phyloP scores from a whole-genome alignment of 73 alveolate species.

The Paraurostyla sp. region DNA sequence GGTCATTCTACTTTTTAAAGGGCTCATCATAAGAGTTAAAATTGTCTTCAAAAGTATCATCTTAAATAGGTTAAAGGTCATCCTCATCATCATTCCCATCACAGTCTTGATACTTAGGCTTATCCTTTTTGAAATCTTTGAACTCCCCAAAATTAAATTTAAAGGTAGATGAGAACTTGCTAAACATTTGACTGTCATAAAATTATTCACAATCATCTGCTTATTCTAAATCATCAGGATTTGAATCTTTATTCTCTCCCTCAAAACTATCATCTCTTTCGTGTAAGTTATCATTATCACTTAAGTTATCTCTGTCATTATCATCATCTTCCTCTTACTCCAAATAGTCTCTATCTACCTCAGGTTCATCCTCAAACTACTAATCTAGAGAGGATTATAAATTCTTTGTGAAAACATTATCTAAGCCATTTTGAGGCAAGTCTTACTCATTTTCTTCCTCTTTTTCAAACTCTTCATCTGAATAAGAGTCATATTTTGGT shows the following conservation, averaged over 20 bases:
- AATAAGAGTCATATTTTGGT: neutral
- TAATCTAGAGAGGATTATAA: too few relatives aligned
- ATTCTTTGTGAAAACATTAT: too few relatives aligned
- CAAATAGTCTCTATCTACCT: too few relatives aligned
- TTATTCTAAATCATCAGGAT: too few relatives aligned
- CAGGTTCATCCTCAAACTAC: too few relatives aligned
- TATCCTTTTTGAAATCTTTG: neutral
- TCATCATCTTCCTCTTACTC: too few relatives aligned
- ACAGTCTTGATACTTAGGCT: neutral
- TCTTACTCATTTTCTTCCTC: neutral
- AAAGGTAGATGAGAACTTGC: slow-evolving; percentile 5
- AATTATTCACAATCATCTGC: neutral
- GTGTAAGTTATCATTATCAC: too few relatives aligned
- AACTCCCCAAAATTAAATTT: neutral
- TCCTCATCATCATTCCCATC: too few relatives aligned
- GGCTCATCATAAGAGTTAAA: neutral
- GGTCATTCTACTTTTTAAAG: neutral
- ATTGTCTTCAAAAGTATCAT: slow-evolving; percentile 24
- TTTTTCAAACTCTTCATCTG: slow-evolving; percentile 2
- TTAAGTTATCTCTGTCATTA: too few relatives aligned
- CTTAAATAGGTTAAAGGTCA: slow-evolving; percentile 42
- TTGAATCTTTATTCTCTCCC: too few relatives aligned
- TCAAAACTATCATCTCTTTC: neutral
- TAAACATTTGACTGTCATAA: neutral
- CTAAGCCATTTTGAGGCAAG: too few relatives aligned